Evolutionary conservation across 2,329 filamentous ascomycete genomes (phyloP), one percentile per base, ranked within the genome.

Genomic region (Nemania bipapillata): DNA sequence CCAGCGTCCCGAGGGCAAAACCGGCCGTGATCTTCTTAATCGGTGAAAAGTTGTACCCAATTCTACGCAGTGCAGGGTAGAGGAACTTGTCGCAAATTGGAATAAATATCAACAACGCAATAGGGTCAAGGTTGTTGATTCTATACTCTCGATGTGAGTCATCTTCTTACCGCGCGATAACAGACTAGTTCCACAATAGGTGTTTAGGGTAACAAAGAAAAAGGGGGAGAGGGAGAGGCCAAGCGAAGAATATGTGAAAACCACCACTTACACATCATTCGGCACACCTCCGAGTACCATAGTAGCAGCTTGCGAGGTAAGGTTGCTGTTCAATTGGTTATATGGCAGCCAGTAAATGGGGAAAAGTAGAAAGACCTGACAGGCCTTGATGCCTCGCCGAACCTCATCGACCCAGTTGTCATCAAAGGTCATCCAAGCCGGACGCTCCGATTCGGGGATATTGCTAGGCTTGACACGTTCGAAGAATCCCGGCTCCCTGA

Each of bases 401-500:
- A 93, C 81, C 76, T 93, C 91, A 2, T 92, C 90, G 57, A 93
- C 82, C 72, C 93, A 93, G 73, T 86, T 84, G 74, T 92, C 89
- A 62, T 91, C 86, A 89, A 91, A 93, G 0, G 84, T 81, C 28
- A 87, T 94, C 91, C 91, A 94, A 0, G 63, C 47, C 0, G 91
- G 91, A 63, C 89, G 89, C 70, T 84, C 77, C 1, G 78, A 79
- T 42, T 85, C 81, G 9, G 85, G 81, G 5, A 92, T 83, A 40
- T 83, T 82, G 77, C 88, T 91, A 2, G 91, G 91, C 81, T 92
- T 92, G 68, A 89, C 88, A 3, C 83, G 77, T 28, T 92, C 88
- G 89, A 91, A 93, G 80, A 92, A 89, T 4, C 71, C 83, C 81
- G 67, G 86, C 80, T 66, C 83, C 20, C 45, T 57, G n/a, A 77